phyloP scores from a whole-genome alignment of 805 yeast genomes.

The Lipomyces lipofer region DNA sequence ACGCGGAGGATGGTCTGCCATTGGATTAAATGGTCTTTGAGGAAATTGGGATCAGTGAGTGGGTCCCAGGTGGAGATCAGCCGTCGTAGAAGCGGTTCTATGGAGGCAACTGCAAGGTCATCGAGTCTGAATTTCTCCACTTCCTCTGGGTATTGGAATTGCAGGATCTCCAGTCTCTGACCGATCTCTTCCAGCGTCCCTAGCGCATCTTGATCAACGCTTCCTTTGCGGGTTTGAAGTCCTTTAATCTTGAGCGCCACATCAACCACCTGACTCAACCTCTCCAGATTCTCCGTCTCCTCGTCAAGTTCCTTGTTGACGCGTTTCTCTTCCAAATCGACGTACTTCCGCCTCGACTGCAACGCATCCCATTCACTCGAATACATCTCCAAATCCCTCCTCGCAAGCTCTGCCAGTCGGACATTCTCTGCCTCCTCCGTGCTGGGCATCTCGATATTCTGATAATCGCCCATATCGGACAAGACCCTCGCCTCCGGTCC shows the following conservation, averaged over 20 bases:
- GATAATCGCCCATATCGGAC: slow-evolving; percentile 22
- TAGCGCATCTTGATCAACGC: neutral
- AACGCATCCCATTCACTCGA: slow-evolving; percentile 31
- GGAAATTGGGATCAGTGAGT: slow-evolving; percentile 37
- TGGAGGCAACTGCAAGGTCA: slow-evolving; percentile 34
- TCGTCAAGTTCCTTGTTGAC: slow-evolving; percentile 17
- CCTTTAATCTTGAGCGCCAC: slow-evolving; percentile 5
- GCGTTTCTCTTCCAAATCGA: slow-evolving; percentile 14
- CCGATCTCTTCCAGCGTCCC: slow-evolving; percentile 39
- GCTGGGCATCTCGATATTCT: neutral
- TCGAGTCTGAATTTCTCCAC: slow-evolving; percentile 29
- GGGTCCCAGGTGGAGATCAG: slow-evolving; percentile 45
- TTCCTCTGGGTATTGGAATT: slow-evolving; percentile 29
- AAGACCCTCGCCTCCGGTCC: slow-evolving; percentile 24
- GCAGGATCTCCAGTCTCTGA: slow-evolving; percentile 32
- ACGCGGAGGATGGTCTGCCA: slow-evolving; percentile 36
- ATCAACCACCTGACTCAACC: slow-evolving; percentile 15
- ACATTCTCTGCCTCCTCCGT: slow-evolving; percentile 11
- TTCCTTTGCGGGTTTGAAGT: neutral
- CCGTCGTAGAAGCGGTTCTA: slow-evolving; percentile 25
- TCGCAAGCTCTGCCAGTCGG: slow-evolving; percentile 25
- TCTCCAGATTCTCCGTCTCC: slow-evolving; percentile 19
- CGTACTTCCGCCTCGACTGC: slow-evolving; percentile 22
- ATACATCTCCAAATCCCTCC: slow-evolving; percentile 27
- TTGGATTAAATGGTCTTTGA: slow-evolving; percentile 38